Base-by-base conservation (phyloP, 192 early-diverging fungal species). In the Oehlia diaphana region DNA sequence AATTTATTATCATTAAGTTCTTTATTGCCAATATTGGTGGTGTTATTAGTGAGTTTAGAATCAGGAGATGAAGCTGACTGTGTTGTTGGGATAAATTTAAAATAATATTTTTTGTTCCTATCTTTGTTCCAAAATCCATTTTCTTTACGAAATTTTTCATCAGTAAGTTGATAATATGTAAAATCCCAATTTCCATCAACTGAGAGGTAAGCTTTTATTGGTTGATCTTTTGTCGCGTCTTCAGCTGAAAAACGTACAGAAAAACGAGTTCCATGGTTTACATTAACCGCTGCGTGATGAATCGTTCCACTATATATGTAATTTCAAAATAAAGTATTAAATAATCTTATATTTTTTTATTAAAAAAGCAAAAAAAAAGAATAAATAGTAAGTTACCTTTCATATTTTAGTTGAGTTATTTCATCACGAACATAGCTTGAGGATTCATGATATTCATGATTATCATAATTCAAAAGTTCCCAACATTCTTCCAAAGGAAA, bases 131-230 rank as follows among this genome's bases (percentile, higher is more conserved):
- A 65, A 65, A 65, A 65, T 31, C 63, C 63, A 65, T 65, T 31
- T 31, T 65, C 63, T 28, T 28, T 31, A 65, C 28, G 28, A 65
- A 28, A 65, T 28, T 13, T 12, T 28, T 65, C 63, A 65, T 65
- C 63, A 65, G n/a, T 28, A 65, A 65, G n/a, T 28, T 65, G 63
- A 65, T 65, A 65, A 65, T 65, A 65, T 28, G 63, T 65, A 65
- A 28, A 65, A 13, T 26, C 63, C 62, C 62, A 63, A 65, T 16
- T 31, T 65, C 63, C 63, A 65, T 65, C 63, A 65, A 65, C 63
- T 16, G 28, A 65, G 9, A 65, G 10, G 16, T 65, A 65, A 31
- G 63, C 62, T 63, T 63, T 63, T 63, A 63, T 63, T 23, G 62
- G 62, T 12, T 47, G 44, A 47, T 47, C 44, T 12, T 47, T 47